Base-by-base conservation (phyloP, 1,139 yeast genomes). In the Pichia sp. region DNA sequence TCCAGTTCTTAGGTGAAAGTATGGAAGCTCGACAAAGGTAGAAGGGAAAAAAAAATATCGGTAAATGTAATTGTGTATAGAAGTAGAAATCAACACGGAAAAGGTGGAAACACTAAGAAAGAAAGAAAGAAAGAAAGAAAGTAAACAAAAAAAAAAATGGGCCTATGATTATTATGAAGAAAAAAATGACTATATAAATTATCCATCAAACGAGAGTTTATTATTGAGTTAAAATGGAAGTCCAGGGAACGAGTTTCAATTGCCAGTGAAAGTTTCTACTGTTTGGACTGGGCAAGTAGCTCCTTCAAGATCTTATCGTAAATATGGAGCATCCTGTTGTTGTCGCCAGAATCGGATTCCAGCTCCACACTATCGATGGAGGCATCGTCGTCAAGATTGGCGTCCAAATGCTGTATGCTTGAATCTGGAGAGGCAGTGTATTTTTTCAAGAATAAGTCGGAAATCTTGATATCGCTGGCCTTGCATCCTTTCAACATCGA, bases 401-500 rank as follows among this genome's bases (percentile, higher is more conserved):
- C 54, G 15, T 36, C 49, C 8, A 30, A 30, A 19, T 19, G 19
- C 26, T 44, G 47, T 26, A 34, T 13, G 16, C 34, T 29, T 29
- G 34, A 44, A 16, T 16, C 13, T 7, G 36, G 23, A 3, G 31
- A 6, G 5, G 44, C 51, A 23, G 50, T 16, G 49, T 55, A 13
- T 36, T 48, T 61, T 50, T 74, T 74, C 51, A 74, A 74, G 64
- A 81, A 85, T 3, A 85, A 70, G 32, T 76, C 76, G 45, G 77
- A 76, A 30, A 85, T 64, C 10, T 78, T 71, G 15, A 84, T 72
- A 0, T 89, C 87, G 41, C 75, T 70, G 16, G 70, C 69, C 60
- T 80, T 81, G 57, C 85, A 70, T 16, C 70, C 69, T 42, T 76
- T 78, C 57, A 86, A 72, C 44, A 79, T 75, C 15, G 70, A 72